These are phyloP conservation scores for Lineolata rhizophorae DNA, from an alignment of 495 filamentous ascomycete genomes.

Conservation along the genomic window DNA sequence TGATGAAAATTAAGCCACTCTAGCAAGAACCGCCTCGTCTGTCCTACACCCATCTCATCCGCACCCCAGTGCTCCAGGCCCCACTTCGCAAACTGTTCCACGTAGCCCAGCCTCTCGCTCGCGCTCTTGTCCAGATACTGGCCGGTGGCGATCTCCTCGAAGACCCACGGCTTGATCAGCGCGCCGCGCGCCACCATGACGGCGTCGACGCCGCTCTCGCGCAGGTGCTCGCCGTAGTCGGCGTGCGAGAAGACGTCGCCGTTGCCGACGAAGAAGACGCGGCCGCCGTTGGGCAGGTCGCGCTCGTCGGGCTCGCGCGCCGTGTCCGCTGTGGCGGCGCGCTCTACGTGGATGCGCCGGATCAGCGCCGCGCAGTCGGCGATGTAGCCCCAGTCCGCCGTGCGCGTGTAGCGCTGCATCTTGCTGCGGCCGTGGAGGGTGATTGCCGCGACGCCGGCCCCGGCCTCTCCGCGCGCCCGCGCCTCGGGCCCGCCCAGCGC, in stretches of 20 bases:
- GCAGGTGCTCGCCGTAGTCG: slow-evolving; percentile 64
- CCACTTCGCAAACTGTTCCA: slow-evolving; percentile 75
- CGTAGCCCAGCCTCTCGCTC: slow-evolving; percentile 58
- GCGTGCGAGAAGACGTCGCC: slow-evolving; percentile 87
- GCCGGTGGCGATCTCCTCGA: slow-evolving; percentile 77
- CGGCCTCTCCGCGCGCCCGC: slow-evolving; percentile 32
- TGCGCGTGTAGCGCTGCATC: slow-evolving; percentile 80
- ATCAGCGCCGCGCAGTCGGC: slow-evolving; percentile 72
- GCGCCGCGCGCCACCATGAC: slow-evolving; percentile 88
- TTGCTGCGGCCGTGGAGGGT: slow-evolving; percentile 84
- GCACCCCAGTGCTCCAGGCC: slow-evolving; percentile 87
- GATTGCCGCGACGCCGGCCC: slow-evolving; percentile 70
- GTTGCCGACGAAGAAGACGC: slow-evolving; percentile 82
- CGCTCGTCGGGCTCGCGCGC: slow-evolving; percentile 48
- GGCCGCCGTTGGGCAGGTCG: slow-evolving; percentile 30
- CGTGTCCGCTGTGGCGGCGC: slow-evolving; percentile 46
- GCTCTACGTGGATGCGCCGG: slow-evolving; percentile 46
- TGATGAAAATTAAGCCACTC: slow-evolving; percentile 88
- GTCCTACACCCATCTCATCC: slow-evolving; percentile 79
- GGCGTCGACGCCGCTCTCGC: slow-evolving; percentile 54
- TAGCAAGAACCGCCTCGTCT: slow-evolving; percentile 70
- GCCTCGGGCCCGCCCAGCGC: slow-evolving; percentile 53
- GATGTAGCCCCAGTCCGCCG: slow-evolving; percentile 85
- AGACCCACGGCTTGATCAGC: slow-evolving; percentile 91
- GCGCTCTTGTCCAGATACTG: slow-evolving; percentile 93